Evolutionary conservation across 176 grass and related monocot genomes (phyloP).

Genomic region (Zizania latifolia): DNA sequence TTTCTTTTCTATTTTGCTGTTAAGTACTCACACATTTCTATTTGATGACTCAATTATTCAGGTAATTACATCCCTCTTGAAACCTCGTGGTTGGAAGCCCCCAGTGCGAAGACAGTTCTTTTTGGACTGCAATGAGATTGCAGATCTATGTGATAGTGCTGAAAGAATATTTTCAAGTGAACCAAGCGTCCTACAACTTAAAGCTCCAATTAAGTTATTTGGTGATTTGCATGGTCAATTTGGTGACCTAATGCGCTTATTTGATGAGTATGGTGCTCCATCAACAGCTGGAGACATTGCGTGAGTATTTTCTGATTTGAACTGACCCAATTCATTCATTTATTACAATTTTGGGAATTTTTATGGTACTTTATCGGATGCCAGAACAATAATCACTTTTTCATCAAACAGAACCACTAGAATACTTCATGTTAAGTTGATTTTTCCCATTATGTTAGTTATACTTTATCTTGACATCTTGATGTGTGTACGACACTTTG

Average conservation of each 20-base stretch:
- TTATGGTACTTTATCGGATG: neutral
- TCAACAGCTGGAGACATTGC: constrained; percentile 96
- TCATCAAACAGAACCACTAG: neutral
- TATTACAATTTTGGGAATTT: neutral
- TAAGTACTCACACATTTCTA: constrained; percentile 27
- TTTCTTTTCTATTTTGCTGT: neutral
- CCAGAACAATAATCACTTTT: neutral
- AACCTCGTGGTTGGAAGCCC: constrained; percentile 97
- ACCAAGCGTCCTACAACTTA: constrained; percentile 88
- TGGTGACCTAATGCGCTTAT: constrained; percentile 97
- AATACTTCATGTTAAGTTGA: neutral
- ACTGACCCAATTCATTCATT: neutral
- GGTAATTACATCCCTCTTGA: constrained; percentile 89
- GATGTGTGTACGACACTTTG: neutral
- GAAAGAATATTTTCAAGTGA: constrained; percentile 96
- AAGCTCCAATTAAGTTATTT: constrained; percentile 97
- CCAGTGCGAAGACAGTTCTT: constrained; percentile 96
- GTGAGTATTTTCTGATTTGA: constrained; percentile 49
- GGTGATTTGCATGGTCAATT: constrained; percentile 99
- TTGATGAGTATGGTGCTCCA: constrained; percentile 97
- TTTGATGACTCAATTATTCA: constrained; percentile 28
- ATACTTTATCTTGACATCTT: neutral
- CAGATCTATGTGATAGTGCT: constrained; percentile 88
- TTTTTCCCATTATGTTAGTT: neutral
- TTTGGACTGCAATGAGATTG: constrained; percentile 98